A percentile compares a stretch with the other conserved stretches of the same genome.
Conservation (phyloP, 2,329 filamentous ascomycete species). For the Diaporthe citrichinensis region DNA sequence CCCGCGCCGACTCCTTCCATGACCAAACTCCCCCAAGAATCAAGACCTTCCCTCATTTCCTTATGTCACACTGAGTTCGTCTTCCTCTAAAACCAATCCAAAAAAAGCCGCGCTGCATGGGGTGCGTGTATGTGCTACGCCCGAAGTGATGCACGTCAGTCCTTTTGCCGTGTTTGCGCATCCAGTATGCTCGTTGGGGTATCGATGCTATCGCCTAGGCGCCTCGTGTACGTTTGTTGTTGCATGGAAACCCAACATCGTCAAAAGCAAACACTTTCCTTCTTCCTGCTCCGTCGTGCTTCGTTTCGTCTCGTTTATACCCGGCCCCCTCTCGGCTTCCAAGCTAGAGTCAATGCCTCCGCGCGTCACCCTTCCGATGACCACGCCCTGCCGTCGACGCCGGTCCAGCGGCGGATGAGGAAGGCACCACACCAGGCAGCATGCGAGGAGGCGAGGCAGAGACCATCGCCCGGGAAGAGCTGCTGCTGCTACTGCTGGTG, state of each 20-base stretch:
- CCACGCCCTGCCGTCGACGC: background rate
- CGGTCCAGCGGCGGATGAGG: background rate
- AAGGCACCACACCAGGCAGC: background rate
- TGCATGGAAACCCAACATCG: slow-evolving; percentile 1
- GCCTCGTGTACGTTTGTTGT: slow-evolving; percentile 24
- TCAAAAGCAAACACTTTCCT: background rate
- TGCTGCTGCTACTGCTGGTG: background rate
- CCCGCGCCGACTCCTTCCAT: background rate
- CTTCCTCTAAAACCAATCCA: background rate
- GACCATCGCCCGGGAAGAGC: background rate
- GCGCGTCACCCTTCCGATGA: background rate
- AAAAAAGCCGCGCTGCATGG: background rate
- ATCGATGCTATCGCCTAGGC: slow-evolving; percentile 22
- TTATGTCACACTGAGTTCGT: no score
- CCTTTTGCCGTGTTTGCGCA: background rate
- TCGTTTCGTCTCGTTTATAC: background rate
- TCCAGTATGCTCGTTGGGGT: background rate
- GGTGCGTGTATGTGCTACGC: background rate
- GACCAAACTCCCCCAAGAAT: background rate
- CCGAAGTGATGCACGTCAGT: background rate
- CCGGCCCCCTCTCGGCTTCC: no score
- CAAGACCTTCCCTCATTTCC: background rate
- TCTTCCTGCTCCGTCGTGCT: background rate
- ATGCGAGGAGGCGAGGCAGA: background rate
- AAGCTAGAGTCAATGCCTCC: background rate